phyloP scores from a whole-genome alignment of 2,329 filamentous ascomycete species.

The Fusarium devonianum region DNA sequence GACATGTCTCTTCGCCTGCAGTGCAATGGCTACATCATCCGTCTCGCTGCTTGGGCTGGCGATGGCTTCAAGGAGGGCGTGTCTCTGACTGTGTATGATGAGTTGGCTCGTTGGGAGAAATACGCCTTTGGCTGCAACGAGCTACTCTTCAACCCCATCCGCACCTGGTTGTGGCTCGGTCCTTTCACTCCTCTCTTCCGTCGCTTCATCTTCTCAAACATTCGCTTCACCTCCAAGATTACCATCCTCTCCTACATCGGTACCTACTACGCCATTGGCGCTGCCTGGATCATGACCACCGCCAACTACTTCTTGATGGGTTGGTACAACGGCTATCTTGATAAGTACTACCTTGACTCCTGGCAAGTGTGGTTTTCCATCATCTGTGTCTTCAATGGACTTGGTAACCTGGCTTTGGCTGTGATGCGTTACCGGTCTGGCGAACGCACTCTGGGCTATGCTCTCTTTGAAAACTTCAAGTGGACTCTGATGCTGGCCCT shows the following conservation, averaged over 20 bases:
- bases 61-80: slow-evolving; percentile 86
- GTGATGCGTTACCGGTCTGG: slow-evolving; percentile 76
- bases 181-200: slow-evolving; percentile 83
- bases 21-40: slow-evolving; percentile 74
- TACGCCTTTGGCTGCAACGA: slow-evolving; percentile 87
- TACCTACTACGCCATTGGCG: slow-evolving; percentile 81
- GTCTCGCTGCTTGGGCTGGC: slow-evolving; percentile 74
- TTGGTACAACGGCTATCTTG: slow-evolving; percentile 78
- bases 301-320: slow-evolving; percentile 79
- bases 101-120: slow-evolving; percentile 85
- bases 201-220: slow-evolving; percentile 74
- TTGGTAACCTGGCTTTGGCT: slow-evolving; percentile 76
- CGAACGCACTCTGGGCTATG: slow-evolving; percentile 65
- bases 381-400: slow-evolving; percentile 77
- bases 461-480: slow-evolving; percentile 71
- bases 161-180: slow-evolving; percentile 74
- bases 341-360: slow-evolving; percentile 81
- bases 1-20: slow-evolving; percentile 83
- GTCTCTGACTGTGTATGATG: slow-evolving; percentile 84
- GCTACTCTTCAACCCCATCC: slow-evolving; percentile 79
- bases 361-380: slow-evolving; percentile 85
- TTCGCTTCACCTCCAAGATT: slow-evolving; percentile 77
- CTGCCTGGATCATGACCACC: slow-evolving; percentile 76
- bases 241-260: slow-evolving; percentile 80
- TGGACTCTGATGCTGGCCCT: slow-evolving; percentile 78